These are phyloP conservation scores for Quambalaria eucalypti DNA, from an alignment of 1,284 basidiomycete species.

Conservation along the genomic window DNA sequence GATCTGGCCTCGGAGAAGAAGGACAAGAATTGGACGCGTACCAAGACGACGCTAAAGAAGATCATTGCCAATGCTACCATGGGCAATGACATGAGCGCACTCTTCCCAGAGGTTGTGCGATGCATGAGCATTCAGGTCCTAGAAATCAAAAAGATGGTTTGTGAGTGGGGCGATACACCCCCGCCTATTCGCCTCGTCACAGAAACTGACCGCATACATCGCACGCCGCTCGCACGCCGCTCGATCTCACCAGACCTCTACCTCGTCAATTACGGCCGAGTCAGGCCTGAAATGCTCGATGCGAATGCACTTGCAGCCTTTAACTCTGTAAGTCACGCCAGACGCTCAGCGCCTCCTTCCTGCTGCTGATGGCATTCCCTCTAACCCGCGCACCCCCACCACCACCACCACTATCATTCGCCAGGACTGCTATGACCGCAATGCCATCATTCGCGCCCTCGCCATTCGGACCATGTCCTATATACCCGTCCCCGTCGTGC, in stretches of 20 bases:
- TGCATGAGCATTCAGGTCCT: slow-evolving; percentile 77
- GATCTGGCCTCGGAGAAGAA: slow-evolving; percentile 45
- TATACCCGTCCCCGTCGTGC: slow-evolving; percentile 56
- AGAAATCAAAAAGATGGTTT: slow-evolving; percentile 90
- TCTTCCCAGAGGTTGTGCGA: slow-evolving; percentile 74
- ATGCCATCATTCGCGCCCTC: slow-evolving; percentile 80
- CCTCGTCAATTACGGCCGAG: slow-evolving; percentile 79
- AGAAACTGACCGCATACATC: too few relatives aligned
- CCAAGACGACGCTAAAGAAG: slow-evolving; percentile 40
- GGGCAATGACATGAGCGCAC: slow-evolving; percentile 69
- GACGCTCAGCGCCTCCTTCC: slow-evolving; percentile 49
- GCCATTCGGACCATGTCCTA: slow-evolving; percentile 95
- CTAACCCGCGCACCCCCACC: too few relatives aligned
- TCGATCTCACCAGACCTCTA: slow-evolving; percentile 50
- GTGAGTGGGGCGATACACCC: slow-evolving; percentile 1
- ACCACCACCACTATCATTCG: slow-evolving; percentile 49
- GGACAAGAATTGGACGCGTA: slow-evolving; percentile 42
- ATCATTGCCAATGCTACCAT: slow-evolving; percentile 48
- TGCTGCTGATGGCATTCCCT: too few relatives aligned
- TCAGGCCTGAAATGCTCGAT: slow-evolving; percentile 79
- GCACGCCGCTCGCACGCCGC: background rate
- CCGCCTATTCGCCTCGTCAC: too few relatives aligned
- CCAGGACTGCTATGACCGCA: slow-evolving; percentile 85
- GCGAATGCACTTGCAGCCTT: slow-evolving; percentile 79
- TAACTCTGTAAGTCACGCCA: too few relatives aligned